Base-by-base conservation (phyloP, 768 basidiomycete genomes). In the Lactifluus rugatus region DNA sequence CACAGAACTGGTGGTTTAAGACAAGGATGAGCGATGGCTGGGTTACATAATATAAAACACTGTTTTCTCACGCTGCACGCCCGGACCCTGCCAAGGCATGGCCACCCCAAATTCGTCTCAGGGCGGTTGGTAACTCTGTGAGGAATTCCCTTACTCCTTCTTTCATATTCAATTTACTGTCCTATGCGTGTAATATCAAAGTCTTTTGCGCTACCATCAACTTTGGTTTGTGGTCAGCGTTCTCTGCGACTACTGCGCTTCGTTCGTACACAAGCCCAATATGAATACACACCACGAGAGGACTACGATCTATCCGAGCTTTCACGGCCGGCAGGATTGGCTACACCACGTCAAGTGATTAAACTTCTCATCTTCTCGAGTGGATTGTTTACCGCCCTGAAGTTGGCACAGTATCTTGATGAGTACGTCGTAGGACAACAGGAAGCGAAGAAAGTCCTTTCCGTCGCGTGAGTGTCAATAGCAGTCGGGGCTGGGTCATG, bases 361-460 rank as follows among this genome's bases (percentile, higher is more conserved):
- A 31, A 36, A 19, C 8, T 45, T 9, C 14, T 36, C n/a, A 19
- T 34, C 19, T 49, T 41, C 11, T 8, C 13, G 10, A 25, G 16
- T 26, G 5, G 23, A 2, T 39, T 19, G 46, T 48, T 63, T 49
- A 61, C 62, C 2, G 28, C 23, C 36, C 19, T 49, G 31, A 49
- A 94, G 90, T 80, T 95, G 45, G 85, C 84, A 7, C 79, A 86
- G 68, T 93, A 91, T 70, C 79, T 96, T 39, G 85, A 91, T 64
- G 84, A 91, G 67, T 96, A 86, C 67, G 83, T 98, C 37, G 79
- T 98, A 17, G 94, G 94, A 1, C 94, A 98, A 69, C 87, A 90
- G 64, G 80, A 78, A 58, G 93, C 94, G 2, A 98, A 98, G 81
- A 92, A 93, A 68, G 85, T 89, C 23, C 79, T 97, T 32, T 89